Conservation (phyloP, 2,329 filamentous ascomycete species). For the Aspergillus neotritici region DNA sequence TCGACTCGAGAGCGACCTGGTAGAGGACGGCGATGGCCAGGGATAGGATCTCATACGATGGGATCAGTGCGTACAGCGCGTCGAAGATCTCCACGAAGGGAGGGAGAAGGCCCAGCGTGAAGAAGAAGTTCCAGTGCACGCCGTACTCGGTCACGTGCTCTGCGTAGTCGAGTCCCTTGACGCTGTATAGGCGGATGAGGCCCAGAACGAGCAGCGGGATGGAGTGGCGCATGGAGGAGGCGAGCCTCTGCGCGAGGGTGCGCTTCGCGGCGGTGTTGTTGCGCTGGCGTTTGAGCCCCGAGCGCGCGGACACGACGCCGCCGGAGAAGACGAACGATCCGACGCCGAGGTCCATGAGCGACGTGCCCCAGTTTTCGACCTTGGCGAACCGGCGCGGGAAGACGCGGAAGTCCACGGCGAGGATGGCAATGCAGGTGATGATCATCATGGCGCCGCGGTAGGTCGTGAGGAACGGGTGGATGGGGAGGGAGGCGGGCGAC, state of each 20-base stretch:
- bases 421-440: constrained; percentile 79
- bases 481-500: constrained; percentile 55
- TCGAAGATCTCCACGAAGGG: constrained; percentile 84
- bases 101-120: constrained; percentile 81
- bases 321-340: constrained; percentile 96
- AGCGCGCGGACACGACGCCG: constrained; percentile 81
- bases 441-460: constrained; percentile 92
- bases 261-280: constrained; percentile 42
- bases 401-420: constrained; percentile 92
- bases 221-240: constrained; percentile 68
- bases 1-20: constrained; percentile 69
- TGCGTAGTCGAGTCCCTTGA: constrained; percentile 92
- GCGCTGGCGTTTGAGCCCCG: constrained; percentile 62
- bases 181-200: constrained; percentile 72
- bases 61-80: constrained; percentile 61
- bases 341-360: constrained; percentile 96
- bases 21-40: constrained; percentile 64
- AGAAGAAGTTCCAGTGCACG: constrained; percentile 99
- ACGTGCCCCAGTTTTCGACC: constrained; percentile 98
- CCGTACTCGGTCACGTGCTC: constrained; percentile 98
- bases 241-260: constrained; percentile 52
- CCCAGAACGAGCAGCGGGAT: constrained; percentile 77
- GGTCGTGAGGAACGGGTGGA: constrained; percentile 86
- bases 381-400: constrained; percentile 95
- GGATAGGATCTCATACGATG: constrained; percentile 71